Evolutionary conservation across 805 yeast genomes (phyloP), one percentile per base, ranked within the genome.

Genomic region (Sugiyamaella boreocaroliniensis): DNA sequence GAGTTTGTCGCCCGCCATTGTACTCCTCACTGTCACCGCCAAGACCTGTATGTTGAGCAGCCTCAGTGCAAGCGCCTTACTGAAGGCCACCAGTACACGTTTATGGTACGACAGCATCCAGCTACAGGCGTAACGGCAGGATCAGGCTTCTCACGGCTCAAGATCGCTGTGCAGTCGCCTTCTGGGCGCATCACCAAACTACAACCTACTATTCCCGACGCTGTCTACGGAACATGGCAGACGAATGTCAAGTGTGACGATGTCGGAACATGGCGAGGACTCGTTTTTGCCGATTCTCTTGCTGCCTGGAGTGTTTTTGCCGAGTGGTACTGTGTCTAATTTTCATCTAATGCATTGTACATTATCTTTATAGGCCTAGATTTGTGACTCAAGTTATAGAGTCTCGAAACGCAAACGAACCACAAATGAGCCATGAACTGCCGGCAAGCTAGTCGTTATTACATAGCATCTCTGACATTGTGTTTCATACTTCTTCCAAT

Each of bases 261-360:
- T 64, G 66, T 70, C 1, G 99, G 99, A 1, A 66, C 76, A 15
- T 93, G 96, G 88, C 77, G 90, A 53, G 92, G 89, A 1, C 76
- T 90, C 46, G 88, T 88, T 0, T 79, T 85, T 41, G 84, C 88
- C 9, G 92, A 88, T 57, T 79, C 82, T 42, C 87, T 86, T 3
- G 76, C 76, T 51, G 83, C 89, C 50, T 87, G 96, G 88, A 85
- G 89, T 61, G 88, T 86, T 2, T 89, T 87, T 69, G 89, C 95
- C 12, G 96, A 89, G 68, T 92, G 99, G 99, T 72, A 73, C 32
- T 85, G 92, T 67, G 66, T 71, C 16, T 69, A 58, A 50, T 9
- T 22, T 3, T 22, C 26, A 22, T 22, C 26, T 6, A 22, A 22
- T 22, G 26, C 26, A 22, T 22, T 22, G 26, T 22, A 22, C 26